Evolutionary conservation across 805 yeast genomes (phyloP), one percentile per base, ranked within the genome.

Genomic region (Yamadazyma sp.): DNA sequence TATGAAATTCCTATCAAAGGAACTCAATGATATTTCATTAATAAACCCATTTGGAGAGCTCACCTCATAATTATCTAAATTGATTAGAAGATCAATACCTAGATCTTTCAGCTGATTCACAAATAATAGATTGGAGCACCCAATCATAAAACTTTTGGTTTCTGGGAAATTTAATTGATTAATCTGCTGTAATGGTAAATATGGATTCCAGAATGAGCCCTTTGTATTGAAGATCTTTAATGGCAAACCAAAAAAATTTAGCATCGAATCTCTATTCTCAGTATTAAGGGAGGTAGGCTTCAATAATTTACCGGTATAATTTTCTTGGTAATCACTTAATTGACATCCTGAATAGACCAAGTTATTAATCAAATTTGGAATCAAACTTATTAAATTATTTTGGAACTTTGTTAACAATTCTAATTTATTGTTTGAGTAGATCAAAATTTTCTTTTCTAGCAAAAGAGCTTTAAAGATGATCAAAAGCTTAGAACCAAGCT

Each of bases 151-250:
- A 53, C 79, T 78, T 23, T 71, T 63, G 0, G 89, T 73, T 33
- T 70, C 73, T 1, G 66, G 62, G 14, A 73, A 70, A 21, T 65
- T 68, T 34, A 93, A 65, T 47, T 84, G 88, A 34, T 83, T 84
- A 37, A 91, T 64, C 53, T 91, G 98, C 56, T 91, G 98, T 36
- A 93, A 64, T 0, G 98, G 95, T n/a, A 89, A 71, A 60, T 91
- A 93, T 2, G 98, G 98, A 47, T 83, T 82, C 70, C 94, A 89
- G 40, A 91, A 71, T 1, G 94, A 88, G 28, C 94, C 94, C 46
- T 77, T 75, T 6, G 73, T 67, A 32, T 87, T 87, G 59, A 93
- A 93, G 1, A 88, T 58, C 48, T 83, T 89, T 32, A 93, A 64
- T 0, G 98, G 98, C 21, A 93, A 66, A 0, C 98, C 98, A 52